Percentiles rank a stretch among this genome's conserved stretches.
phyloP scores from a whole-genome alignment of 2,329 filamentous ascomycete genomes.

The Ceratocystis alfenasii region DNA sequence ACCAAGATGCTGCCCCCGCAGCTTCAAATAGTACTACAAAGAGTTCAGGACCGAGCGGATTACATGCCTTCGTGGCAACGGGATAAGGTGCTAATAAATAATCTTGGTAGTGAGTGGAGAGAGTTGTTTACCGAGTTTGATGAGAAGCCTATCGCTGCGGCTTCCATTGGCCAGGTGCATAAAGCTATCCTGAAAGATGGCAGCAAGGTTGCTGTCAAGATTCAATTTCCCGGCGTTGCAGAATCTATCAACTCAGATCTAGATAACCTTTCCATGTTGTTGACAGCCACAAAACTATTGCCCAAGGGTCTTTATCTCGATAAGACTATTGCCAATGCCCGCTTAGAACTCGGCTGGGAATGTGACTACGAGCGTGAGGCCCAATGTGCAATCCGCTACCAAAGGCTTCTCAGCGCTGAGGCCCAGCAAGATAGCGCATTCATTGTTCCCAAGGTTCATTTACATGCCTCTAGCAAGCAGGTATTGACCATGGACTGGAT shows the following conservation, averaged over 20 bases:
- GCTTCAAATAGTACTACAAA: conserved; percentile 79
- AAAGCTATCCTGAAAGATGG: conserved; percentile 66
- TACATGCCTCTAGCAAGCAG: conserved; percentile 69
- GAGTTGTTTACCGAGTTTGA: conserved; percentile 74
- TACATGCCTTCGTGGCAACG: conserved; percentile 96
- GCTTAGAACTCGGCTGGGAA: conserved; percentile 88
- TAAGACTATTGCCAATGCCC: conserved; percentile 92
- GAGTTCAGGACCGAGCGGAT: conserved; percentile 91
- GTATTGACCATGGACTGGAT: conserved; percentile 92
- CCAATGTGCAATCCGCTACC: conserved; percentile 64
- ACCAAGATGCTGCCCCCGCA: conserved; percentile 81
- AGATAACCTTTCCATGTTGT: conserved; percentile 79
- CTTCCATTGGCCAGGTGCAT: conserved; percentile 95
- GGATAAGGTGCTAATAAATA: conserved; percentile 65
- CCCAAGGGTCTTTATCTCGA: conserved; percentile 89
- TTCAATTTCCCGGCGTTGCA: conserved; percentile 93
- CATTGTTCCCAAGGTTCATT: conserved; percentile 63
- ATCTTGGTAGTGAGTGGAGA: conserved; percentile 75
- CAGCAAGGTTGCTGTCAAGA: conserved; percentile 77
- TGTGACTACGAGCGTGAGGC: conserved; percentile 91
- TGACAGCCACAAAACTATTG: conserved; percentile 79
- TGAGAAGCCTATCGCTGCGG: conserved; percentile 83
- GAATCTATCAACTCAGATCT: conserved; percentile 94
- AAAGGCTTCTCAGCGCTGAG: conserved; percentile 46
- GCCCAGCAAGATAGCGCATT: conserved; percentile 56